These are phyloP conservation scores for Camillea tinctor DNA, from an alignment of 2,329 filamentous ascomycete species.

Conservation along the genomic window DNA sequence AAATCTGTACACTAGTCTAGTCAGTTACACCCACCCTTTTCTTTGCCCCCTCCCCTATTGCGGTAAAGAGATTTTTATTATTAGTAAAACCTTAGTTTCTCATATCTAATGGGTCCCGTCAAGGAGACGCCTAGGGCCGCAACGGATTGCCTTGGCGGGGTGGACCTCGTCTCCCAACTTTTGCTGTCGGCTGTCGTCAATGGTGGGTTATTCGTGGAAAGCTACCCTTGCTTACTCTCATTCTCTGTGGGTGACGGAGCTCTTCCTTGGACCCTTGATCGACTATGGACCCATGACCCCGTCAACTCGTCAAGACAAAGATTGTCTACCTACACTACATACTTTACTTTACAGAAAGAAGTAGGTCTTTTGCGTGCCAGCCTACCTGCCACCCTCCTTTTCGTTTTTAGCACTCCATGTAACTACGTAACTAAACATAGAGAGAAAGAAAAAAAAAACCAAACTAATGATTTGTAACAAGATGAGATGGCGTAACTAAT, in stretches of 20 bases:
- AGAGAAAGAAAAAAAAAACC: neutral
- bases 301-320: slow-evolving; percentile 5
- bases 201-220: slow-evolving; percentile 11
- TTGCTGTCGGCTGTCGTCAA: neutral
- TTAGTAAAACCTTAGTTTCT: neutral
- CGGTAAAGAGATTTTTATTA: neutral
- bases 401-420: neutral
- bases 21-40: neutral
- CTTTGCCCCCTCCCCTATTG: neutral
- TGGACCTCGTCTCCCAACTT: neutral
- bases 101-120: neutral
- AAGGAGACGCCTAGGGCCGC: neutral
- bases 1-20: neutral
- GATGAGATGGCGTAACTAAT: neutral
- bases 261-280: slow-evolving; percentile 14
- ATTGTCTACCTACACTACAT: slow-evolving; percentile 6
- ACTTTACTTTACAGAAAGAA: too few relatives aligned
- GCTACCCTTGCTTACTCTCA: slow-evolving; percentile 3
- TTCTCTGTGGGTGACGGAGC: slow-evolving; percentile 2
- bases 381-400: slow-evolving; percentile 10
- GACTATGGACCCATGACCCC: neutral
- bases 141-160: slow-evolving; percentile 11
- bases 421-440: too few relatives aligned
- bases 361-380: neutral
- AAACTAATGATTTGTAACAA: neutral